Conservation (phyloP, 2,329 filamentous ascomycete genomes). For the Ophiostoma tasmaniense region DNA sequence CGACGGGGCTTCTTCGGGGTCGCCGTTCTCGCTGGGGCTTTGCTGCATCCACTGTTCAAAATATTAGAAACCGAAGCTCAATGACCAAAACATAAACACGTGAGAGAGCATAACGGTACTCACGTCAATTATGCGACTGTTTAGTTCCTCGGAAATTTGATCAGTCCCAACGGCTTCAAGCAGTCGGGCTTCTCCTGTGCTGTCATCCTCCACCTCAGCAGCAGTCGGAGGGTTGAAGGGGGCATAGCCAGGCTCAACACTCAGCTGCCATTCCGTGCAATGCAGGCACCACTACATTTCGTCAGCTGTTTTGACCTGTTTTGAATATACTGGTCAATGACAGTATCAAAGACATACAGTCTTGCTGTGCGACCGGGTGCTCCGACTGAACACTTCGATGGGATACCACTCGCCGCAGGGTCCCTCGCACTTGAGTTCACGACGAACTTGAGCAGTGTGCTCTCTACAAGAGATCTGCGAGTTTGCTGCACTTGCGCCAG, state of each 20-base stretch:
- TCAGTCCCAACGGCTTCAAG: neutral
- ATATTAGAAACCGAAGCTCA: neutral
- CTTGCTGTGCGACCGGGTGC: slow-evolving; percentile 24
- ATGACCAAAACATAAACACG: neutral
- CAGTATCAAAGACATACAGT: slow-evolving; percentile 24
- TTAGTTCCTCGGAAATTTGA: neutral
- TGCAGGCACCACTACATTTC: slow-evolving; percentile 29
- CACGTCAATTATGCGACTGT: neutral
- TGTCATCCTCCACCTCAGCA: slow-evolving; percentile 9
- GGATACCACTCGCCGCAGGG: slow-evolving; percentile 27
- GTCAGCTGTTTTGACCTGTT: neutral
- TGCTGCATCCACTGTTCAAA: slow-evolving; percentile 20
- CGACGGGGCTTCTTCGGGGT: slow-evolving; percentile 13
- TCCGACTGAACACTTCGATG: slow-evolving; percentile 29
- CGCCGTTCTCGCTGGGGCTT: slow-evolving; percentile 19
- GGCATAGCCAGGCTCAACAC: slow-evolving; percentile 22
- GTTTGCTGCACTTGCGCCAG: slow-evolving; percentile 6
- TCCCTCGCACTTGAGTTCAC: slow-evolving; percentile 25
- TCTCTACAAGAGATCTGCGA: slow-evolving; percentile 24
- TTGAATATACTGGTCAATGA: neutral
- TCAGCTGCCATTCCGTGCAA: slow-evolving; percentile 29
- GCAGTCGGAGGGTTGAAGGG: slow-evolving; percentile 22
- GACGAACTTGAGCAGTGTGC: slow-evolving; percentile 22
- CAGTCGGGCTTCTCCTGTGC: slow-evolving; percentile 13
- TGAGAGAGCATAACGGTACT: neutral